These are phyloP conservation scores for Fraxinus angustifolia DNA, from an alignment of 305 asterid genomes.

Conservation along the genomic window DNA sequence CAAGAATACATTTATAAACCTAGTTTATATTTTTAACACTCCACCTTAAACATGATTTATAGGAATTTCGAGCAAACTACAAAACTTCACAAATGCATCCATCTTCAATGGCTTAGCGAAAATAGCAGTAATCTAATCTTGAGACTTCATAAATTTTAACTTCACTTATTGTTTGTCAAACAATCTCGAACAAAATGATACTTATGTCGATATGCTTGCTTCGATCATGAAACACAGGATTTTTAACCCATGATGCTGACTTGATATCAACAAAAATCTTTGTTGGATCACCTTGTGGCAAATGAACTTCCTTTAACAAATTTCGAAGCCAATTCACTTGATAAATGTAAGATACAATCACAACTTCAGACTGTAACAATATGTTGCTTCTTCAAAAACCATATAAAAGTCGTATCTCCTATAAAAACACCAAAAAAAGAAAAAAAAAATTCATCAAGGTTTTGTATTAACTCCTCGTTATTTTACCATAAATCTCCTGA, in stretches of 20 bases:
- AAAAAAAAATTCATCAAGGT: too few relatives aligned
- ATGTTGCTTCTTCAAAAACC: not conserved
- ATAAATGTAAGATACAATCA: not conserved
- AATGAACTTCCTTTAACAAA: not conserved
- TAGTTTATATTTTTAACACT: too few relatives aligned
- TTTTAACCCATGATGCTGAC: not conserved
- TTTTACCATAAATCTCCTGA: not conserved
- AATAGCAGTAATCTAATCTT: too few relatives aligned
- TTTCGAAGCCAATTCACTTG: not conserved
- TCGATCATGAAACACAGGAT: not conserved
- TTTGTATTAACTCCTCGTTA: too few relatives aligned
- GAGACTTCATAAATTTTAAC: too few relatives aligned
- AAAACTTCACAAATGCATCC: too few relatives aligned
- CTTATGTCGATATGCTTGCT: not conserved
- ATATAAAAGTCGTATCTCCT: not conserved
- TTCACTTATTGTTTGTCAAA: not conserved
- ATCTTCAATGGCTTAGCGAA: too few relatives aligned
- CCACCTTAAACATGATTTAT: too few relatives aligned
- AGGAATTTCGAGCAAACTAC: too few relatives aligned
- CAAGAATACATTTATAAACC: too few relatives aligned
- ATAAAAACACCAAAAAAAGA: too few relatives aligned
- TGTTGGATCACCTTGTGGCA: not conserved
- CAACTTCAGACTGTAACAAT: not conserved
- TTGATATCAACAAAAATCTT: not conserved
- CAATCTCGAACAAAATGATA: not conserved